phyloP scores from a whole-genome alignment of 139 green algal genomes.

The Raphidocelis subcapitata region DNA sequence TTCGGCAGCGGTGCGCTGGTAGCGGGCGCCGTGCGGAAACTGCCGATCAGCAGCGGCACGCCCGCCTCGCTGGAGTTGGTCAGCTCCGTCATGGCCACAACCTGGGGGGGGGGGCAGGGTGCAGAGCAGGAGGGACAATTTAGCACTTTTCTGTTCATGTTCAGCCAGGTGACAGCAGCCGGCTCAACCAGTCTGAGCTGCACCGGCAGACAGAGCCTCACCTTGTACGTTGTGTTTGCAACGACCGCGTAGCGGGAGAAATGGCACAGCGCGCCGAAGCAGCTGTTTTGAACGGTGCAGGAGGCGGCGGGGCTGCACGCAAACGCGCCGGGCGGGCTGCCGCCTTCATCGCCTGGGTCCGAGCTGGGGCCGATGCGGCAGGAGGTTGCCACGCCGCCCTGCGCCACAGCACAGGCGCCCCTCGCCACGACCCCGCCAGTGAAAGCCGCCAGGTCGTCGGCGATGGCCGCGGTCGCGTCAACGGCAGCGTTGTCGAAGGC shows the following conservation, averaged over 20 bases:
- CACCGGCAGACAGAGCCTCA: constrained; percentile 4
- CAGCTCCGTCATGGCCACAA: constrained; percentile 16
- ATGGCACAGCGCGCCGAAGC: constrained; percentile 32
- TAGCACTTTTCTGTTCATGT: background rate
- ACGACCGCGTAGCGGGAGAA: constrained; percentile 20
- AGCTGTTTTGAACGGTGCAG: constrained; percentile 27
- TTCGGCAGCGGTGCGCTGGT: background rate
- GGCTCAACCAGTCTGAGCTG: no score
- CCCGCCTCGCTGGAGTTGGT: background rate
- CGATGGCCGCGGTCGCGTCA: no score
- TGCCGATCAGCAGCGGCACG: constrained; percentile 3
- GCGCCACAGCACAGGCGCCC: background rate
- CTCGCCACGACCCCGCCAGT: constrained; percentile 3
- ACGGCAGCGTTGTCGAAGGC: constrained; percentile 4
- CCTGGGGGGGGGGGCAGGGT: constrained; percentile 6
- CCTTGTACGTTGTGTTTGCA: constrained; percentile 44
- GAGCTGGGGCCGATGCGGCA: constrained; percentile 17
- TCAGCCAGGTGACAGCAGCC: no score
- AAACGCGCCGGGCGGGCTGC: background rate
- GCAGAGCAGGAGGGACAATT: background rate
- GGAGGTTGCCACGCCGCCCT: background rate
- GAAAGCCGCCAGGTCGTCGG: background rate
- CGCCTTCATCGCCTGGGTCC: no score
- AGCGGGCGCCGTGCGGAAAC: constrained; percentile 7
- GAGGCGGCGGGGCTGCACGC: background rate